Percentiles rank a stretch among this genome's conserved stretches.
Conservation (phyloP, 2,329 filamentous ascomycete species). For the Alternaria triticina region DNA sequence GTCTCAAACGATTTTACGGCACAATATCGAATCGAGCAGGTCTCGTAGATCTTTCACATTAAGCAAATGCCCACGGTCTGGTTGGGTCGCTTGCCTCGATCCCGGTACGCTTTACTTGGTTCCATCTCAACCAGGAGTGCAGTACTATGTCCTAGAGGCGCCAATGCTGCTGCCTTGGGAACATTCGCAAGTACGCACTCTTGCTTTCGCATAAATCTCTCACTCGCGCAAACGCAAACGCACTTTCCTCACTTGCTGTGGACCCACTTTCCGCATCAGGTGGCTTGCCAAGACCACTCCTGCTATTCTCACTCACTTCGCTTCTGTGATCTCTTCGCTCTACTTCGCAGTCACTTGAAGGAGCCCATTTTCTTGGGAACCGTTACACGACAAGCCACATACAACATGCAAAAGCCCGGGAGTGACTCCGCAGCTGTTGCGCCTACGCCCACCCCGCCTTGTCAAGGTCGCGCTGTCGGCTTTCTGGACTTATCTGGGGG, state of each 20-base stretch:
- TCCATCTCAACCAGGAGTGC: not conserved
- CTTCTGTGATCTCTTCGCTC: not conserved
- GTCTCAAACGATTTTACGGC: not conserved
- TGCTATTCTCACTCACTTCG: not conserved
- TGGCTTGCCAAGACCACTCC: not conserved
- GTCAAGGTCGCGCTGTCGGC: not conserved
- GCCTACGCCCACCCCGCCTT: not conserved
- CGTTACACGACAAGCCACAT: not conserved
- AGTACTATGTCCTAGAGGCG: not conserved
- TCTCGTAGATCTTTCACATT: not conserved
- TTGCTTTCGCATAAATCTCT: not conserved
- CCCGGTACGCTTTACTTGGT: not conserved
- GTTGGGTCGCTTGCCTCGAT: not conserved
- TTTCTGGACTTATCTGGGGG: not conserved
- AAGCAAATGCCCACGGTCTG: not conserved
- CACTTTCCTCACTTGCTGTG: not conserved
- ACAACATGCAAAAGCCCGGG: not conserved
- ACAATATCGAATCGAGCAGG: not conserved
- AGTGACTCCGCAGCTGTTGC: not conserved
- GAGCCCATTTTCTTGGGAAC: not conserved
- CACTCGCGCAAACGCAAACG: not conserved
- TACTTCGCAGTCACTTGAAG: not conserved
- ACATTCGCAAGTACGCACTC: not conserved
- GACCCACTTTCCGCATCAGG: not conserved
- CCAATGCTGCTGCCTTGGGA: not conserved